Conservation (phyloP, 495 filamentous ascomycete genomes). For the Xylaria venustula region DNA sequence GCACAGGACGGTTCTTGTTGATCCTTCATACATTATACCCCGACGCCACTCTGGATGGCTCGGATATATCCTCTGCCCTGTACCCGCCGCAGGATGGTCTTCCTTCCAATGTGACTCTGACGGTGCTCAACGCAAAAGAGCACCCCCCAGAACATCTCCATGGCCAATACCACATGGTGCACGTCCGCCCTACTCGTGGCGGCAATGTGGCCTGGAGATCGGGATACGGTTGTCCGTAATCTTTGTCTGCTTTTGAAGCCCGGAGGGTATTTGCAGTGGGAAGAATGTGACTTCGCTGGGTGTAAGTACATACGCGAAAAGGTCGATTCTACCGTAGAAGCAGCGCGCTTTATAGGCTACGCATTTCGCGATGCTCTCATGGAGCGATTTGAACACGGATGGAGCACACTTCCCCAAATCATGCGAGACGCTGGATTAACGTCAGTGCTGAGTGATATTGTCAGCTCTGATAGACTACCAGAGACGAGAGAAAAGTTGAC, state of each 20-base stretch:
- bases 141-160: slow-evolving; percentile 28
- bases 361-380: not conserved
- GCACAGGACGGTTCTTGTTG: not conserved
- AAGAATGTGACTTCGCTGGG: slow-evolving; percentile 14
- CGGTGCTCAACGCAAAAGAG: slow-evolving; percentile 27
- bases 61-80: slow-evolving; percentile 29
- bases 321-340: not conserved
- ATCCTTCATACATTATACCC: not conserved
- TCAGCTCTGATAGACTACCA: slow-evolving; percentile 9
- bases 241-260: slow-evolving; percentile 23
- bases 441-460: not conserved
- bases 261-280: slow-evolving; percentile 30
- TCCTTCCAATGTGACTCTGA: slow-evolving; percentile 30
- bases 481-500: not conserved
- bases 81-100: slow-evolving; percentile 24
- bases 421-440: slow-evolving; percentile 6
- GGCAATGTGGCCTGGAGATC: slow-evolving; percentile 23
- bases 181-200: slow-evolving; percentile 35
- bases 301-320: not conserved
- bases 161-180: slow-evolving; percentile 36
- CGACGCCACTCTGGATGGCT: slow-evolving; percentile 31
- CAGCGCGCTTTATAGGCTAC: not conserved
- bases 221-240: slow-evolving; percentile 23
- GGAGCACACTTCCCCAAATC: not conserved
- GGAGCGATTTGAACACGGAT: slow-evolving; percentile 2